A percentile compares a stretch with the other conserved stretches of the same genome.
Evolutionary conservation across 495 filamentous ascomycete genomes (phyloP).

Genomic region (Aspergillus incahuasiensis): DNA sequence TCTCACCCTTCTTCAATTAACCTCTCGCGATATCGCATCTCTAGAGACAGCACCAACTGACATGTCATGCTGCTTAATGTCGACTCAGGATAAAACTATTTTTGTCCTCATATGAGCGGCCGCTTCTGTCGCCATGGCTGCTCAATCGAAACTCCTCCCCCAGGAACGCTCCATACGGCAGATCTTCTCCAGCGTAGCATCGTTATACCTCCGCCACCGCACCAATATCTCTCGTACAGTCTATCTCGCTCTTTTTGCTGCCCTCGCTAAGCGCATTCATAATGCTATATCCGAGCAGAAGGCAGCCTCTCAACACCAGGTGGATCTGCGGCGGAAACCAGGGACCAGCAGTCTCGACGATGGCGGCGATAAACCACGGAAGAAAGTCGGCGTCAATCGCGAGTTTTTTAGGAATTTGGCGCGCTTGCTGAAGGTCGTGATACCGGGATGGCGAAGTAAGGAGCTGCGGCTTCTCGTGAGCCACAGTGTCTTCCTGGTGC

Average conservation of each 20-base stretch:
- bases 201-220: slow-evolving; percentile 77
- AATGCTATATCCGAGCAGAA: slow-evolving; percentile 92
- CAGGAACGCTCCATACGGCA: slow-evolving; percentile 69
- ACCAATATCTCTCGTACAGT: slow-evolving; percentile 85
- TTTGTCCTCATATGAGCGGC: slow-evolving; percentile 17
- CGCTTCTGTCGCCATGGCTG: slow-evolving; percentile 55
- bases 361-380: slow-evolving; percentile 51
- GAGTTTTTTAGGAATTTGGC: slow-evolving; percentile 91
- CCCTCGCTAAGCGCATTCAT: slow-evolving; percentile 83
- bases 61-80: slow-evolving; percentile 30
- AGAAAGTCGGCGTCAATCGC: slow-evolving; percentile 88
- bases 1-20: neutral
- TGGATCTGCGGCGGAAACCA: slow-evolving; percentile 53
- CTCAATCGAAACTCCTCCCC: slow-evolving; percentile 70
- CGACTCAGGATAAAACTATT: slow-evolving; percentile 26
- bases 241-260: slow-evolving; percentile 86
- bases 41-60: slow-evolving; percentile 9
- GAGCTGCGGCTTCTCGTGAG: slow-evolving; percentile 80
- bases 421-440: slow-evolving; percentile 75
- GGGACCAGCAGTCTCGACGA: slow-evolving; percentile 50
- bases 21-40: neutral
- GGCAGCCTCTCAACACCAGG: slow-evolving; percentile 70
- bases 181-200: slow-evolving; percentile 66
- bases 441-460: slow-evolving; percentile 84
- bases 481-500: slow-evolving; percentile 82